Conservation (phyloP, 306 rosid species). For the Hylodesmum podocarpum region DNA sequence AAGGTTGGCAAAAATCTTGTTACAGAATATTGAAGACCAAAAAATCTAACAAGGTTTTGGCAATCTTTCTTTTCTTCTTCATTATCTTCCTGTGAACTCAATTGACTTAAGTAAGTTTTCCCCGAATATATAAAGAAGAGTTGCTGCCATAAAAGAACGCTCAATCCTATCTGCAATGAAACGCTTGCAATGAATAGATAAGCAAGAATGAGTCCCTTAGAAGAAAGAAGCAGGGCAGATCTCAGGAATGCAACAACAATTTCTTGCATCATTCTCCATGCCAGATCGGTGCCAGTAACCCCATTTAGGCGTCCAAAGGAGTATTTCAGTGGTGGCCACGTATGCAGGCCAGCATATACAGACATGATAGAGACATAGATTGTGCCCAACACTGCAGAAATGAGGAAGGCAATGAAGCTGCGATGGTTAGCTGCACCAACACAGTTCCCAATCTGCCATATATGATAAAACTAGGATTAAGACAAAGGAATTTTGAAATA, state of each 20-base stretch:
- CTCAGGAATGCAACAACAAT: conserved; percentile 47
- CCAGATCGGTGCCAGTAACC: conserved; percentile 11
- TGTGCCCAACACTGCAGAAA: conserved; percentile 70
- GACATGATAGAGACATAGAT: conserved; percentile 67
- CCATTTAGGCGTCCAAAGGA: conserved; percentile 32
- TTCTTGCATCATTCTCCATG: conserved; percentile 40
- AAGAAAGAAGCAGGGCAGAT: conserved; percentile 61
- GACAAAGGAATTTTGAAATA: background rate
- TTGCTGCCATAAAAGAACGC: conserved; percentile 91
- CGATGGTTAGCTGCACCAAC: conserved; percentile 94
- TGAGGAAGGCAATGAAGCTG: conserved; percentile 79
- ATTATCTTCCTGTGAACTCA: conserved; percentile 47
- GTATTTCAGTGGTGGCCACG: conserved; percentile 60
- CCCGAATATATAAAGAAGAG: conserved; percentile 77
- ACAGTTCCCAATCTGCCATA: conserved; percentile 93
- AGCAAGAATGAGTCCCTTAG: conserved; percentile 70
- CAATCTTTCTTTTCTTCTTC: conserved; percentile 67
- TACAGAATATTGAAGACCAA: conserved; percentile 58
- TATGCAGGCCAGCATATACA: conserved; percentile 44
- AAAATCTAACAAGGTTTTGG: conserved; percentile 74
- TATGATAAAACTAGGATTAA: conserved; percentile 29
- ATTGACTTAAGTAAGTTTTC: conserved; percentile 63
- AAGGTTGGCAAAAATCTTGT: conserved; percentile 61
- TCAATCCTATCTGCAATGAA: conserved; percentile 71
- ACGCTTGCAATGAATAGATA: conserved; percentile 77